phyloP scores from a whole-genome alignment of 2,329 filamentous ascomycete species.

The Phialemoniopsis sp. region DNA sequence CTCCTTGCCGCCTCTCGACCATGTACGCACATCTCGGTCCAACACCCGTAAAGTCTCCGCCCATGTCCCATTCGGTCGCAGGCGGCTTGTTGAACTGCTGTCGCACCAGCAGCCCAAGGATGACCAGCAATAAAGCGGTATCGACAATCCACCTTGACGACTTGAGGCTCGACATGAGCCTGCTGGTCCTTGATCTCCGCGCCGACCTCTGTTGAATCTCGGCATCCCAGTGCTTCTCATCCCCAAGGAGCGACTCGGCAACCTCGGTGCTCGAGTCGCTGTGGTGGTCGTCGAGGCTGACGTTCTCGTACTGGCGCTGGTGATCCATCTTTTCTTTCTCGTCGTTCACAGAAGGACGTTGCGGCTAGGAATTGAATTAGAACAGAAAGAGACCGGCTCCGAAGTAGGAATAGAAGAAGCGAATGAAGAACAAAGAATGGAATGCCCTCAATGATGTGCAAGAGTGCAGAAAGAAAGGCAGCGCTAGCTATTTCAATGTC shows the following conservation, averaged over 20 bases:
- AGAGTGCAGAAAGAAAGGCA: no score
- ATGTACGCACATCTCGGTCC: constrained; percentile 22
- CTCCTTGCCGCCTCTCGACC: no score
- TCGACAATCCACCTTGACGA: constrained; percentile 32
- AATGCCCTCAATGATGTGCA: no score
- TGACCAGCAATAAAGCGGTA: constrained; percentile 29
- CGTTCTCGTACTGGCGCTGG: constrained; percentile 18
- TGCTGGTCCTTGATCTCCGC: constrained; percentile 13
- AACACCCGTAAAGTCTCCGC: constrained; percentile 29
- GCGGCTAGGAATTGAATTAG: no score
- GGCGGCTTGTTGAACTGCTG: constrained; percentile 17
- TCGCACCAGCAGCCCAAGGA: constrained; percentile 27
- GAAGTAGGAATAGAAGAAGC: no score
- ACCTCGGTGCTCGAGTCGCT: constrained; percentile 34
- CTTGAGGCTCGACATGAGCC: constrained; percentile 17
- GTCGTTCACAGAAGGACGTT: no score
- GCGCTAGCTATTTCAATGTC: no score
- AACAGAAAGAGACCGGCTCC: no score
- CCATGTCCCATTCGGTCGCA: constrained; percentile 23
- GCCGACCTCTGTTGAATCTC: constrained; percentile 15
- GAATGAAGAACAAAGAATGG: no score
- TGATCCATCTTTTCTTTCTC: no score
- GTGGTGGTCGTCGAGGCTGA: constrained; percentile 25
- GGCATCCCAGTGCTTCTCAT: constrained; percentile 27
- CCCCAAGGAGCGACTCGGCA: constrained; percentile 32